A percentile compares a stretch with the other conserved stretches of the same genome.
These are phyloP conservation scores for Dillenia suffruticosa DNA, from an alignment of 164 flowering plant species.

Conservation along the genomic window DNA sequence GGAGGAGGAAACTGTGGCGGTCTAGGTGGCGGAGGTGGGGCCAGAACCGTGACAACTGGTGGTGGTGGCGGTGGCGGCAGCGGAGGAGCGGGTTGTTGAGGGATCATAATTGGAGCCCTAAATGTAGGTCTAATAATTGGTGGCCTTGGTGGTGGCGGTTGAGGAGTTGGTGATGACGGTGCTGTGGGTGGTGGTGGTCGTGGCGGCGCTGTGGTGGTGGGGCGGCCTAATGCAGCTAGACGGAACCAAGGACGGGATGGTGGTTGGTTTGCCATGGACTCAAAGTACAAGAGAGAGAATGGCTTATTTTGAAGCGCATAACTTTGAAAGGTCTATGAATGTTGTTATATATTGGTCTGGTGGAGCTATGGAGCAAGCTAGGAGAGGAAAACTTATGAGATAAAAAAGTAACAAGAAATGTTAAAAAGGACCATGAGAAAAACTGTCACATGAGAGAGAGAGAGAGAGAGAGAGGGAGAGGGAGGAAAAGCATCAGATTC, in stretches of 20 bases:
- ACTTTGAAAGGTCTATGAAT: too few relatives aligned
- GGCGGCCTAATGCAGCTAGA: conserved; percentile 16
- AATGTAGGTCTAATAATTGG: conserved; percentile 13
- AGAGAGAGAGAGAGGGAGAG: background rate
- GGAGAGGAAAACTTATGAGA: background rate
- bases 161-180: conserved; percentile 10
- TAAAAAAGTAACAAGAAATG: background rate
- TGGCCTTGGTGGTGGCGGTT: conserved; percentile 18
- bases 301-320: background rate
- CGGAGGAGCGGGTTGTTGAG: conserved; percentile 9
- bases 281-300: too few relatives aligned
- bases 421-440: background rate
- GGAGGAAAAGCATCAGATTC: conserved; percentile 32
- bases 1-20: conserved; percentile 5
- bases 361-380: background rate
- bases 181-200: conserved; percentile 9
- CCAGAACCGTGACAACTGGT: conserved; percentile 5
- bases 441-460: background rate
- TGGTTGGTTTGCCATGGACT: conserved; percentile 25
- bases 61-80: conserved; percentile 16
- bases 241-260: conserved; percentile 40
- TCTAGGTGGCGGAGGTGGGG: background rate
- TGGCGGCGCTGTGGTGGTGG: background rate
- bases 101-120: conserved; percentile 5
- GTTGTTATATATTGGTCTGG: too few relatives aligned